phyloP scores from a whole-genome alignment of 768 basidiomycete genomes.

The Asterophora parasitica region DNA sequence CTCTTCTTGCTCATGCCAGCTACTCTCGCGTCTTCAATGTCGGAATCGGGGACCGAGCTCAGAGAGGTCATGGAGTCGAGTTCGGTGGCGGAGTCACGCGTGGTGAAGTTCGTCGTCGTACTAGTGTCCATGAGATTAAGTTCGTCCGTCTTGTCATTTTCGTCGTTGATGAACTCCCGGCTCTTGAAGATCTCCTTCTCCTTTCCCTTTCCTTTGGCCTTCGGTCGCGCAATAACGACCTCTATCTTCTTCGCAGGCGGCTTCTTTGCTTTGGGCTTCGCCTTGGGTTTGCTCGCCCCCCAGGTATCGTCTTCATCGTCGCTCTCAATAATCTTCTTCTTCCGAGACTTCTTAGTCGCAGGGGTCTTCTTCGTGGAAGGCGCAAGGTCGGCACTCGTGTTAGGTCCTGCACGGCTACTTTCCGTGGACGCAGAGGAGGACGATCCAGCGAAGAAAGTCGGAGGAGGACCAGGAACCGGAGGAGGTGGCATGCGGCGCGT shows the following conservation, averaged over 20 bases:
- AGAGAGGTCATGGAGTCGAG: slow-evolving; percentile 18
- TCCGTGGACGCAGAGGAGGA: slow-evolving; percentile 30
- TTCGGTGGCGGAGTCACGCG: not conserved
- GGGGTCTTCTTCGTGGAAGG: not conserved
- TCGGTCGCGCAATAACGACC: slow-evolving; percentile 13
- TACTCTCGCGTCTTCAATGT: slow-evolving; percentile 19
- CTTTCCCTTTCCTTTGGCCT: slow-evolving; percentile 25
- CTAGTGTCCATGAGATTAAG: slow-evolving; percentile 10
- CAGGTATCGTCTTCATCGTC: slow-evolving; percentile 1
- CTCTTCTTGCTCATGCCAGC: slow-evolving; percentile 21
- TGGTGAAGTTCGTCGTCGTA: not conserved
- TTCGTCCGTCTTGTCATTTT: slow-evolving; percentile 23
- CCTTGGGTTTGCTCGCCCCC: slow-evolving; percentile 15
- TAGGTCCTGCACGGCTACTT: not conserved
- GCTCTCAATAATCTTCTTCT: slow-evolving; percentile 12
- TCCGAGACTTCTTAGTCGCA: slow-evolving; percentile 13
- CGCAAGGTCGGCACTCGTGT: not conserved
- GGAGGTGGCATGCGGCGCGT: slow-evolving; percentile 14
- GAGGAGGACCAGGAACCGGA: slow-evolving; percentile 25
- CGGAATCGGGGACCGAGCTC: slow-evolving; percentile 23
- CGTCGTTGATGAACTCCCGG: slow-evolving; percentile 34
- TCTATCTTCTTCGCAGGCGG: slow-evolving; percentile 22
- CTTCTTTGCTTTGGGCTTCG: slow-evolving; percentile 21
- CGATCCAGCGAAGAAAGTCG: slow-evolving; percentile 43
- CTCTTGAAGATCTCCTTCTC: slow-evolving; percentile 36